Evolutionary conservation across 2,329 filamentous ascomycete genomes (phyloP), one percentile per base, ranked within the genome.

Genomic region (Knoxdaviesia capensis): DNA sequence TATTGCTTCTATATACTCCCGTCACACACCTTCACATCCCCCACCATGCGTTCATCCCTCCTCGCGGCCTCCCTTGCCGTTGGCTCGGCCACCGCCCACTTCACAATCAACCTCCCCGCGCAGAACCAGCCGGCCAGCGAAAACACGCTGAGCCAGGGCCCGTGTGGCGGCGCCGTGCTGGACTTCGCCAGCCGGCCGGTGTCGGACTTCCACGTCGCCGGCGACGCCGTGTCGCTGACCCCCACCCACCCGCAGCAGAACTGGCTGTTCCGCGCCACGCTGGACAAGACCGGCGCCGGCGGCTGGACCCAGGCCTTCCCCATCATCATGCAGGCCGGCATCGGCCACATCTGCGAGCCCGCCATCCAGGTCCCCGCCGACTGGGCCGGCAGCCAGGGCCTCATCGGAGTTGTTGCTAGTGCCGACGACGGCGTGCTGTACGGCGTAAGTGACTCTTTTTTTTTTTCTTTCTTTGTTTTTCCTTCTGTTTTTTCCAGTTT

Each of bases 231-330:
- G 33, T 60, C 62, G 45, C 51, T 68, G 40, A 56, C 54, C 6
- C 59, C 64, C 6, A 63, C 60, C 3, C 73, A 77, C 50, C 59
- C 67, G 4, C 60, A 70, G 52, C 58, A 60, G 48, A 69, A 60
- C 43, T 76, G 65, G 66, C 60, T 77, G 10, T 69, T 72, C 59
- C 71, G 73, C 46, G 68, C 64, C 47, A 76, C 70, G 8, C 58
- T 65, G 20, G 70, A 72, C 49, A 49, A 58, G 39, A 59, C 59
- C 7, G 65, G 61, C 37, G 50, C 52, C 38, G 56, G 58, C 20
- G 66, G 65, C 51, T 77, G 72, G 72, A 64, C 66, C 30, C 58
- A 72, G 51, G 51, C 74, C 41, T 68, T 64, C 50, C 66, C 66
- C 31, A 64, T 71, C 42, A 57, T 73, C 33, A 53, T 60, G 49